Base-by-base conservation (phyloP, 768 basidiomycete species). In the Rhizopogon vesiculosus region DNA sequence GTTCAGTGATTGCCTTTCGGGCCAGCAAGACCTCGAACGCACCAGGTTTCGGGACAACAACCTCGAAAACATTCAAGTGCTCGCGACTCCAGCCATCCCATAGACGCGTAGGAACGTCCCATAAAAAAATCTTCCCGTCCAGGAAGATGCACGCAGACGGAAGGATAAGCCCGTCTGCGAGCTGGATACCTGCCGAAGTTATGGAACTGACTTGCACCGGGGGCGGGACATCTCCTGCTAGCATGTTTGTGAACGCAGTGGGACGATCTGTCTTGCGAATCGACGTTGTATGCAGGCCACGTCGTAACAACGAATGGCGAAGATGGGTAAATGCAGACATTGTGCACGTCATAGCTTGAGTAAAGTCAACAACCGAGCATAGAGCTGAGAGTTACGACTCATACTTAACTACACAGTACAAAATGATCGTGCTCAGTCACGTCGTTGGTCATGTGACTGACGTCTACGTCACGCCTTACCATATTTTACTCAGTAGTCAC, bases 1-100 rank as follows among this genome's bases (percentile, higher is more conserved):
- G n/a, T 10, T 45, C 12, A 46, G 35, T 22, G 42, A 35, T 25
- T 38, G 13, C 33, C n/a, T 51, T 16, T 40, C 25, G 12, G 39
- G 40, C 33, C 28, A 33, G 13, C 25, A 41, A 44, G 39, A n/a
- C 31, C 7, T 10, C 15, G 28, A 13, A 71, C 84, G 57, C 57
- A 93, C 95, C 96, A 45, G 96, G 95, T 68, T 85, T 83, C 2
- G 94, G 95, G 28, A 86, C 78, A 10, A 92, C 84, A 12, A 83
- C 78, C 54, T 96, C 88, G 59, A 98, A 91, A 25, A 96, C 68
- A 60, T 84, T 80, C 61, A 96, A 91, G 57, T 85, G 83, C 42
- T 86, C 89, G 52, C 76, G 74, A 7, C 64, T 74, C 93, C 93
- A 98, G 3, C 77, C 87, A 12, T 73, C 68, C 85, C 89, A 90